Conservation (phyloP, 148 eudicot genomes). For the Persicaria maculosa region DNA sequence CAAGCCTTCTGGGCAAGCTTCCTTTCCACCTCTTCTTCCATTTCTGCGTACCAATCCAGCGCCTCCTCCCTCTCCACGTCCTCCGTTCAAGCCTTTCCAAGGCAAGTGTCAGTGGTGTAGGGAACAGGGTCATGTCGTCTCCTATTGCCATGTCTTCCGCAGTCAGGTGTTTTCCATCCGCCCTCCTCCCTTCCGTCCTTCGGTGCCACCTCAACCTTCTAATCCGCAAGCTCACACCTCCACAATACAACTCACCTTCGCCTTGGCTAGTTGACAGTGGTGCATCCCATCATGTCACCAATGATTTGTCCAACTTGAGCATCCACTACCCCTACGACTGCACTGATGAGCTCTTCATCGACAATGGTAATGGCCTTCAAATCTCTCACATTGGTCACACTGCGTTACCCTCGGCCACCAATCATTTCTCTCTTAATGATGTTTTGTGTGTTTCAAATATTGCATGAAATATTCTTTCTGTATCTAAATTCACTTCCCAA, state of each 20-base stretch:
- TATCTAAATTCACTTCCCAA: background rate
- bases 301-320: background rate
- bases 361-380: background rate
- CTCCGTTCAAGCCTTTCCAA: background rate
- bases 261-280: background rate
- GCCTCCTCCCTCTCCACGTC: background rate
- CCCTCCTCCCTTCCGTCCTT: background rate
- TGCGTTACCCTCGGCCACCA: background rate
- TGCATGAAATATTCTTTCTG: background rate
- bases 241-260: no score
- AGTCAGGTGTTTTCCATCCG: no score
- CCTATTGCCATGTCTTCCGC: background rate
- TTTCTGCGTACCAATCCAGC: background rate
- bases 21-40: no score
- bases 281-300: background rate
- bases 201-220: background rate
- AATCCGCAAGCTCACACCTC: background rate
- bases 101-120: background rate
- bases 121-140: background rate
- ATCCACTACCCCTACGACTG: background rate
- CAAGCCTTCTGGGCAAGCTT: no score
- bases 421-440: no score
- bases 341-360: background rate
- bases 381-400: background rate
- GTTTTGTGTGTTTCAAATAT: background rate